phyloP scores from a whole-genome alignment of 2,329 filamentous ascomycete genomes.

The Ampelomyces quisqualis region DNA sequence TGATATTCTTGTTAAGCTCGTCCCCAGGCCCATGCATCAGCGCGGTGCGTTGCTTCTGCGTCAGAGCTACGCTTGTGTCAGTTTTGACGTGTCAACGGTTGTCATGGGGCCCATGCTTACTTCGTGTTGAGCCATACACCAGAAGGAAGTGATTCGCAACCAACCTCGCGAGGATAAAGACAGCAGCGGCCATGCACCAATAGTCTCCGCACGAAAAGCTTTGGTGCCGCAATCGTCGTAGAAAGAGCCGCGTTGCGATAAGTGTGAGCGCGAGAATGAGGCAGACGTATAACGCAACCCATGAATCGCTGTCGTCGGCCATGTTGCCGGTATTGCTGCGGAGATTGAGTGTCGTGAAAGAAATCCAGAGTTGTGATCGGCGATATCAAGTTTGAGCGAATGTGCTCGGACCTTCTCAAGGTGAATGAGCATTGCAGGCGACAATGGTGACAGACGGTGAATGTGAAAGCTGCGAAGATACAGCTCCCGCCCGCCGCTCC shows the following conservation, averaged over 20 bases:
- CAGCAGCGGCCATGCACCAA: constrained; percentile 16
- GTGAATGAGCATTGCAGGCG: neutral
- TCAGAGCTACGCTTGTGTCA: neutral
- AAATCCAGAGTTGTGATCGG: too few relatives aligned
- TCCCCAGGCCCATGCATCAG: neutral
- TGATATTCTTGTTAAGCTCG: constrained; percentile 3
- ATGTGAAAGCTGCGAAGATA: neutral
- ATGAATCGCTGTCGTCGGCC: constrained; percentile 4
- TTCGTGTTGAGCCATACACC: constrained; percentile 18
- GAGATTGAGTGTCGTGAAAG: neutral
- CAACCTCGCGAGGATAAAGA: constrained; percentile 14
- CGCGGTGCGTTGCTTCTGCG: neutral
- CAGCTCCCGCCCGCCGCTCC: neutral
- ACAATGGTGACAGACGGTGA: neutral
- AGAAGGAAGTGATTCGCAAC: constrained; percentile 16
- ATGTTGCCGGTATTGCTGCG: neutral
- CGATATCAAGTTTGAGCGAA: too few relatives aligned
- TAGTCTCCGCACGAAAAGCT: constrained; percentile 17
- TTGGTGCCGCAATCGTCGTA: constrained; percentile 15
- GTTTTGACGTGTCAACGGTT: neutral
- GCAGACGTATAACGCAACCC: constrained; percentile 16
- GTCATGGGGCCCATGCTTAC: constrained; percentile 3
- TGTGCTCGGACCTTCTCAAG: too few relatives aligned
- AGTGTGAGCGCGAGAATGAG: constrained; percentile 15
- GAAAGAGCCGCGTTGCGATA: constrained; percentile 12